phyloP scores from a whole-genome alignment of 306 rosid genomes.

The Vigna nakashimae region DNA sequence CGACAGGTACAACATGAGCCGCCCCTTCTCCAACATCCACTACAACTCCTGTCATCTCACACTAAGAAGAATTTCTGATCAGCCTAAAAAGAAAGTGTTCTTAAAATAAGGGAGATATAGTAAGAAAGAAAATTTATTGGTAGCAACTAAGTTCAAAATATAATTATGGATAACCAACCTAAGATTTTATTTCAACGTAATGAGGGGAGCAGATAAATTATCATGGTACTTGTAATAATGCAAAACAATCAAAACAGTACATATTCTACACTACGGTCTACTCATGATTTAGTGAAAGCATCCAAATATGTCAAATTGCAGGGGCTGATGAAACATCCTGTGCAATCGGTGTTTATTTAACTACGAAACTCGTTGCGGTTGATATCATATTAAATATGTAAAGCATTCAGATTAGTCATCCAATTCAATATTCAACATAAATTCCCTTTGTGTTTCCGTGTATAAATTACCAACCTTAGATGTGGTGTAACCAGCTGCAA shows the following conservation, averaged over 20 bases:
- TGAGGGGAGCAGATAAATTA: background rate
- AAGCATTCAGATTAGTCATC: slow-evolving; percentile 34
- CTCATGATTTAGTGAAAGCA: slow-evolving; percentile 25
- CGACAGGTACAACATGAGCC: slow-evolving; percentile 95
- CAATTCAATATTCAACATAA: slow-evolving; percentile 32
- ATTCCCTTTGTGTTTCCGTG: background rate
- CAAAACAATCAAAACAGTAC: slow-evolving; percentile 4
- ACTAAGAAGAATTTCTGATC: slow-evolving; percentile 71
- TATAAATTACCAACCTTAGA: slow-evolving; percentile 86
- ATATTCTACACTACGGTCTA: slow-evolving; percentile 11
- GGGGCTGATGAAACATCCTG: background rate
- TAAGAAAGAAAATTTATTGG: slow-evolving; percentile 10
- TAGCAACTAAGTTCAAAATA: slow-evolving; percentile 16
- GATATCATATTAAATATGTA: slow-evolving; percentile 3
- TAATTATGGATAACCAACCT: slow-evolving; percentile 14
- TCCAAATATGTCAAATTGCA: slow-evolving; percentile 23
- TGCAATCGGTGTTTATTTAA: slow-evolving; percentile 21
- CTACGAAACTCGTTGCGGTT: slow-evolving; percentile 1
- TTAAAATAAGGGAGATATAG: background rate
- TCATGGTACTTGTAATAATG: background rate
- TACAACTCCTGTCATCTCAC: slow-evolving; percentile 99
- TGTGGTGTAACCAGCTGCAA: slow-evolving; percentile 98
- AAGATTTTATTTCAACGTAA: slow-evolving; percentile 32
- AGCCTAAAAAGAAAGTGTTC: slow-evolving; percentile 46
- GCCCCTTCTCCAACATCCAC: slow-evolving; percentile 98